Conservation (phyloP, 2,329 filamentous ascomycete species). For the Sclerotinia minor region DNA sequence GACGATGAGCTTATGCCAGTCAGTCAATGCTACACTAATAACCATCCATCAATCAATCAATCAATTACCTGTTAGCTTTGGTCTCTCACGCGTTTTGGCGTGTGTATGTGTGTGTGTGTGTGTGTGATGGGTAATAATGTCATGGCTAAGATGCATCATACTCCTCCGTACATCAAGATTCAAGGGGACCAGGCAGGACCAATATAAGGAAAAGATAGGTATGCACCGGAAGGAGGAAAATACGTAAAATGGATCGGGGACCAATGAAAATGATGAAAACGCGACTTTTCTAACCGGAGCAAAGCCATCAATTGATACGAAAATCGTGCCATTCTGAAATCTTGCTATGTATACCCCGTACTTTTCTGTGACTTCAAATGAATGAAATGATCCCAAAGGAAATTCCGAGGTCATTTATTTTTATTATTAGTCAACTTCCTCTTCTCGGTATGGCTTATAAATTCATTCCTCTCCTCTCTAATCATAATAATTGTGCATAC, state of each 20-base stretch:
- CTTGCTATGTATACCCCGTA: constrained; percentile 5
- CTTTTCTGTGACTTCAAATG: not conserved
- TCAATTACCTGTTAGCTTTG: not conserved
- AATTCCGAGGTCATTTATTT: no score
- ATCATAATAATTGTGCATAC: not conserved
- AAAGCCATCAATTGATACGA: constrained; percentile 6
- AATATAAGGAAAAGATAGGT: not conserved
- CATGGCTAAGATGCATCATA: no score
- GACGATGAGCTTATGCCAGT: not conserved
- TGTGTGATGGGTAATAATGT: not conserved
- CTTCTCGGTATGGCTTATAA: constrained; percentile 1
- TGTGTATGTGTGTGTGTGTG: no score
- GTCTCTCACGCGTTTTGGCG: constrained; percentile 15
- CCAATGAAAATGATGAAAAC: not conserved
- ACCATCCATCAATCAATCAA: not conserved
- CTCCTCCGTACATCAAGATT: no score
- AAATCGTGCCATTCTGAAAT: constrained; percentile 8
- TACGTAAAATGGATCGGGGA: not conserved
- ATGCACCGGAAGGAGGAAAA: no score
- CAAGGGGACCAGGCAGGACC: not conserved
- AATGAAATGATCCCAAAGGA: no score
- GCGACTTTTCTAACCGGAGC: constrained; percentile 6
- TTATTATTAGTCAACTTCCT: not conserved
- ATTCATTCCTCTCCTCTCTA: not conserved
- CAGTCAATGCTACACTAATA: not conserved